Evolutionary conservation across 1,284 basidiomycete genomes (phyloP).

Genomic region (Omphalotus olearius): DNA sequence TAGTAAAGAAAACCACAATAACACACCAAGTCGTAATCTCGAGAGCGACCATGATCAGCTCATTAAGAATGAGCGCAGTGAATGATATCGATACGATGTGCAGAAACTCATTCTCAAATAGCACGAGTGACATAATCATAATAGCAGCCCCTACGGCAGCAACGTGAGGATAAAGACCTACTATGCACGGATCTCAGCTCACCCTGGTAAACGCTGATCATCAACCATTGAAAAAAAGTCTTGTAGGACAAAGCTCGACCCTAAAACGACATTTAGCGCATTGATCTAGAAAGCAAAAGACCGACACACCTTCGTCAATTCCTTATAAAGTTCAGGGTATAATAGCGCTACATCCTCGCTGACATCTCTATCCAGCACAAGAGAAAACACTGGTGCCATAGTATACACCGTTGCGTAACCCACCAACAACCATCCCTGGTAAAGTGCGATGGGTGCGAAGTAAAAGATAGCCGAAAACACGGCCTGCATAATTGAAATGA

Average conservation of each 20-base stretch:
- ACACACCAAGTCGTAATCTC: constrained; percentile 94
- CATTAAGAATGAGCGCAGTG: constrained; percentile 93
- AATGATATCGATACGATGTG: constrained; percentile 99
- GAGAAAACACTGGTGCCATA: constrained; percentile 97
- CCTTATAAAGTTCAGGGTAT: constrained; percentile 98
- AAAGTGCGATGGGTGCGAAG: constrained; percentile 97
- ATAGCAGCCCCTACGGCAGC: constrained; percentile 78
- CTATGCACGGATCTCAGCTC: constrained; percentile 15
- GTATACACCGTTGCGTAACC: constrained; percentile 98
- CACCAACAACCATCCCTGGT: constrained; percentile 97
- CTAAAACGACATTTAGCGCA: constrained; percentile 35
- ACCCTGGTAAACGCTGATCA: constrained; percentile 98
- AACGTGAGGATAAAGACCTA: not conserved
- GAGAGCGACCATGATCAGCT: constrained; percentile 97
- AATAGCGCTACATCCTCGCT: constrained; percentile 93
- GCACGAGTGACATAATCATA: constrained; percentile 94
- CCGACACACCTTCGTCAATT: constrained; percentile 80
- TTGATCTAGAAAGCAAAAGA: not conserved
- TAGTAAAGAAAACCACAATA: not conserved
- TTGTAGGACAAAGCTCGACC: constrained; percentile 91
- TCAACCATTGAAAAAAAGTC: constrained; percentile 98
- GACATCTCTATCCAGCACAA: constrained; percentile 95
- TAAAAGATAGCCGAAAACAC: constrained; percentile 98
- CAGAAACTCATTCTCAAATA: constrained; percentile 97
- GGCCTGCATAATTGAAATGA: constrained; percentile 97